Conservation (phyloP, 768 basidiomycete genomes). For the Ramaria rubella region DNA sequence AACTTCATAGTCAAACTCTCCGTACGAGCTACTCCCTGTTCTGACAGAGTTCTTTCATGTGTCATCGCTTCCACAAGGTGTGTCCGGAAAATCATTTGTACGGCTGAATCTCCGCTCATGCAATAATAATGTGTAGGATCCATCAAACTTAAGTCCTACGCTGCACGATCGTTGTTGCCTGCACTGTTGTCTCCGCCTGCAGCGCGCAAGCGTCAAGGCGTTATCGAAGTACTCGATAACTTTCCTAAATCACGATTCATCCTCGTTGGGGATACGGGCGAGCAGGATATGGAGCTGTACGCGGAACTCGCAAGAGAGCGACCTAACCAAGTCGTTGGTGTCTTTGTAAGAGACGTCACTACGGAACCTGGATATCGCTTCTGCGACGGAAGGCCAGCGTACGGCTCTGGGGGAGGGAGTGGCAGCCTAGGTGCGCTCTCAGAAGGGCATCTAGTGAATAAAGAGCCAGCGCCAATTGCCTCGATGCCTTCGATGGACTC, state of each 20-base stretch:
- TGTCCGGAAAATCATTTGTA: constrained; percentile 9
- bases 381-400: neutral
- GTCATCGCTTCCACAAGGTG: constrained; percentile 62
- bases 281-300: constrained; percentile 94
- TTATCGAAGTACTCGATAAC: constrained; percentile 68
- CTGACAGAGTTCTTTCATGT: constrained; percentile 68
- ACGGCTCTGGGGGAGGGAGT: neutral
- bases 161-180: constrained; percentile 74
- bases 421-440: neutral
- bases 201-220: constrained; percentile 71
- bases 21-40: constrained; percentile 76
- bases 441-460: constrained; percentile 5
- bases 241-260: constrained; percentile 75
- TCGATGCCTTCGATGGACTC: neutral
- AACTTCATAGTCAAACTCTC: constrained; percentile 70
- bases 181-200: constrained; percentile 80
- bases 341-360: constrained; percentile 78
- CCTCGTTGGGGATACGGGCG: constrained; percentile 87
- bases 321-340: constrained; percentile 61
- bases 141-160: constrained; percentile 78
- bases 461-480: neutral
- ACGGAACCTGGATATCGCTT: constrained; percentile 22
- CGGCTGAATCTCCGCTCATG: neutral
- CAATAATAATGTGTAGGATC: constrained; percentile 41
- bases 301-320: constrained; percentile 63